Percentiles rank a stretch among this genome's conserved stretches.
Evolutionary conservation across 2,329 filamentous ascomycete species (phyloP).

Genomic region (Sclerotinia nivalis): DNA sequence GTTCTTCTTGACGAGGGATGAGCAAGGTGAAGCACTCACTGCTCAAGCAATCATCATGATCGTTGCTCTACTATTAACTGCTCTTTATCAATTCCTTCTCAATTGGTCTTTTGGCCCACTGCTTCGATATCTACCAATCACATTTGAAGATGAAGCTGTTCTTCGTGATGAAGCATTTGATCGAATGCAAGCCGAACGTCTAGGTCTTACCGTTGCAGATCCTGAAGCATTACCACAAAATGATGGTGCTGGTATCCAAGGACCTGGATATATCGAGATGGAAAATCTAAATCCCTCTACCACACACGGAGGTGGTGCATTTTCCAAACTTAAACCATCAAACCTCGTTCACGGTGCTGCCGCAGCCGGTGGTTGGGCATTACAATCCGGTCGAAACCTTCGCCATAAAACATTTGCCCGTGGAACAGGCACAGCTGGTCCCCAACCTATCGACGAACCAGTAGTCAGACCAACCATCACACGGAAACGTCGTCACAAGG

Average conservation of each 20-base stretch:
- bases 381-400: constrained; percentile 35
- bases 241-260: constrained; percentile 35
- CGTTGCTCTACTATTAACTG: constrained; percentile 67
- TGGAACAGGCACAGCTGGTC: constrained; percentile 49
- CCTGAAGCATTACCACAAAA: constrained; percentile 38
- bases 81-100: constrained; percentile 75
- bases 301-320: constrained; percentile 21
- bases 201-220: constrained; percentile 61
- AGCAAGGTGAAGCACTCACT: constrained; percentile 55
- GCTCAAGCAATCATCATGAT: constrained; percentile 87
- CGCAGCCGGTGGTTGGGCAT: constrained; percentile 36
- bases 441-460: constrained; percentile 35
- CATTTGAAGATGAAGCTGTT: constrained; percentile 91
- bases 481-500: constrained; percentile 52
- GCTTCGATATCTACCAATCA: constrained; percentile 87
- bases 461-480: constrained; percentile 20
- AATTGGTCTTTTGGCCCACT: constrained; percentile 84
- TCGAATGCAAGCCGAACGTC: constrained; percentile 69
- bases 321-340: constrained; percentile 37
- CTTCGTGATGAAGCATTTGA: constrained; percentile 89
- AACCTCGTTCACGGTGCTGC: constrained; percentile 33
- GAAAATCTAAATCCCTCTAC: constrained; percentile 47
- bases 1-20: constrained; percentile 75
- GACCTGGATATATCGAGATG: constrained; percentile 44
- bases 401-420: constrained; percentile 49